Conservation (phyloP, 306 rosid species). For the Sicyos edulis region DNA sequence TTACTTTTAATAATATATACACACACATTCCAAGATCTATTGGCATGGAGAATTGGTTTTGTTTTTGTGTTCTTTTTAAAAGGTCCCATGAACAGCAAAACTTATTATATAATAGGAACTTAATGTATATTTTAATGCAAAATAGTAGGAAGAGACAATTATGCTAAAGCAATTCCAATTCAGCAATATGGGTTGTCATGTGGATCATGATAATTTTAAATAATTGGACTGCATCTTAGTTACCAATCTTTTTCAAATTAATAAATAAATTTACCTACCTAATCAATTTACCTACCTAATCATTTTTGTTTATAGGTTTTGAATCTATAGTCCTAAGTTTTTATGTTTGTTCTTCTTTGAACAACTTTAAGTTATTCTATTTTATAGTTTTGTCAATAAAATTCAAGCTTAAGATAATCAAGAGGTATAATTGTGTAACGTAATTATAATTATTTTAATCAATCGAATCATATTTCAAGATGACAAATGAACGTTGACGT, state of each 20-base stretch:
- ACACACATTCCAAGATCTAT: slow-evolving; percentile 9
- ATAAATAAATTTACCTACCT: neutral
- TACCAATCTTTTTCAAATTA: neutral
- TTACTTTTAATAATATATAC: neutral
- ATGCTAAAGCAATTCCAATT: slow-evolving; percentile 19
- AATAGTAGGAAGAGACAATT: slow-evolving; percentile 16
- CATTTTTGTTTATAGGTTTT: neutral
- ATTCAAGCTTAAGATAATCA: too few species aligned
- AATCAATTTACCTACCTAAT: neutral
- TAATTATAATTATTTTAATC: too few species aligned
- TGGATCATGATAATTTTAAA: neutral
- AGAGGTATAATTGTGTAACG: too few species aligned
- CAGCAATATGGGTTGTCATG: slow-evolving; percentile 19
- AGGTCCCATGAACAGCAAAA: slow-evolving; percentile 11
- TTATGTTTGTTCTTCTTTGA: neutral
- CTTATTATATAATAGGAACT: neutral
- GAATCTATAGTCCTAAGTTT: neutral
- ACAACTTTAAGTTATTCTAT: neutral
- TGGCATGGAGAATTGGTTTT: slow-evolving; percentile 10
- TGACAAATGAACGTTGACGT: too few species aligned
- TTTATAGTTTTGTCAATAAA: too few species aligned
- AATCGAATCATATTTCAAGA: too few species aligned
- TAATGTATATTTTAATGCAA: neutral
- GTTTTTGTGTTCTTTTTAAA: neutral
- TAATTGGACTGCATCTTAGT: slow-evolving; percentile 12